A percentile compares a stretch with the other conserved stretches of the same genome.
Evolutionary conservation across 176 grass and related monocot genomes (phyloP).

Genomic region (Lolium perenne): DNA sequence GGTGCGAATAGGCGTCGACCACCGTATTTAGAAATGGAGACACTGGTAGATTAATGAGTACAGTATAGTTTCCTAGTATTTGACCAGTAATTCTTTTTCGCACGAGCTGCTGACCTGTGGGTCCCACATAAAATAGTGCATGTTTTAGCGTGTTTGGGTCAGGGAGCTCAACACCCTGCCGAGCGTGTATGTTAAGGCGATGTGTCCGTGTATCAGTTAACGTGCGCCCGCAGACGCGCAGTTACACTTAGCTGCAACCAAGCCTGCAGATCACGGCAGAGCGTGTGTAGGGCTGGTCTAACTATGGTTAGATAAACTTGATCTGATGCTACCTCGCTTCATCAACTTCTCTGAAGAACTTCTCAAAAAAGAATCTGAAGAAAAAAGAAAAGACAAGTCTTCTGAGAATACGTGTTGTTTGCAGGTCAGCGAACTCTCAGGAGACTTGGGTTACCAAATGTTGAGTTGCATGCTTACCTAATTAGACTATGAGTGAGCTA

Average conservation of each 20-base stretch:
- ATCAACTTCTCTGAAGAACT: neutral
- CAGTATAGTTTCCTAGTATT: neutral
- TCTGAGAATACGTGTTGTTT: neutral
- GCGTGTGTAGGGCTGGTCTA: neutral
- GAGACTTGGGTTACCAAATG: neutral
- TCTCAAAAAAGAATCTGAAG: too few species aligned
- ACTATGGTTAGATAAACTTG: neutral
- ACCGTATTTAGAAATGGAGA: constrained; percentile 39
- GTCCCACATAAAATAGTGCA: neutral
- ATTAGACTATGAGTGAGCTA: neutral
- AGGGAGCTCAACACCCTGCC: neutral
- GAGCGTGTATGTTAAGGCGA: too few species aligned
- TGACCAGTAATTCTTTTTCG: neutral
- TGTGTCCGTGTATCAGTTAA: too few species aligned
- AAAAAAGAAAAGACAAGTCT: too few species aligned
- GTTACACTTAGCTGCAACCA: too few species aligned
- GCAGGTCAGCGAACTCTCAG: neutral
- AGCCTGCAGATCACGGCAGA: too few species aligned
- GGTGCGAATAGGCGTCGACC: neutral
- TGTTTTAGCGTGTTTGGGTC: too few species aligned
- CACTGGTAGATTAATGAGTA: neutral
- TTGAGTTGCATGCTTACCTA: constrained; percentile 23
- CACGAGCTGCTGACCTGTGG: too few species aligned
- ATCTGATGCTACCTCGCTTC: neutral
- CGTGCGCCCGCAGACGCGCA: too few species aligned